Evolutionary conservation across 371 early-diverging fungal species (phyloP).

Genomic region (Choanephora cucurbitarum): DNA sequence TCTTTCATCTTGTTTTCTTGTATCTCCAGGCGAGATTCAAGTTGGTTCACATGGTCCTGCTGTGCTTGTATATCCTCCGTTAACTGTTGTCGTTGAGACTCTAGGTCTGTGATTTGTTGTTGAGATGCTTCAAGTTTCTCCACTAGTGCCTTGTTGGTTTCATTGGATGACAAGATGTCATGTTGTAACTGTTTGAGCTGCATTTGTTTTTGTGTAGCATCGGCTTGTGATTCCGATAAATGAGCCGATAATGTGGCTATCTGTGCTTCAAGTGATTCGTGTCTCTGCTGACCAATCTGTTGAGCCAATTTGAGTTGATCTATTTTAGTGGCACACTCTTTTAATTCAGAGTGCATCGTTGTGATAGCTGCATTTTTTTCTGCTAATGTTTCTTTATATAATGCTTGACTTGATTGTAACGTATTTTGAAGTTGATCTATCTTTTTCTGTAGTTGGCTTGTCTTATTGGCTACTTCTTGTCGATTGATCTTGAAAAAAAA

Average conservation of each 20-base stretch:
- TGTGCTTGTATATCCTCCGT: neutral
- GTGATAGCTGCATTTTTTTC: slow-evolving; percentile 26
- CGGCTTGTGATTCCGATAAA: slow-evolving; percentile 6
- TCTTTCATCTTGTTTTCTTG: slow-evolving; percentile 12
- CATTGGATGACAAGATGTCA: slow-evolving; percentile 1
- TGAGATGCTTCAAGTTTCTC: slow-evolving; percentile 10
- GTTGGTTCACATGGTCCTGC: neutral
- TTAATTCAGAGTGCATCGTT: slow-evolving; percentile 8
- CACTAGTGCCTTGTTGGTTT: neutral
- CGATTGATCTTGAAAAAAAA: slow-evolving; percentile 35
- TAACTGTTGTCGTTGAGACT: slow-evolving; percentile 3
- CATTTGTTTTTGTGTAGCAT: slow-evolving; percentile 8
- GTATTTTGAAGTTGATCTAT: slow-evolving; percentile 31
- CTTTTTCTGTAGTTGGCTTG: slow-evolving; percentile 30
- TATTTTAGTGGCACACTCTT: slow-evolving; percentile 11
- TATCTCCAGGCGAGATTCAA: slow-evolving; percentile 8
- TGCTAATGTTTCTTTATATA: slow-evolving; percentile 7
- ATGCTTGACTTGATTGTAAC: slow-evolving; percentile 8
- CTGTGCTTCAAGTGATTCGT: slow-evolving; percentile 12
- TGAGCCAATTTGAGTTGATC: slow-evolving; percentile 5
- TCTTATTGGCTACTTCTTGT: slow-evolving; percentile 31
- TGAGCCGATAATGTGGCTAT: slow-evolving; percentile 4
- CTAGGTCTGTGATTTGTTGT: neutral
- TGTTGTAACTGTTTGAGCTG: slow-evolving; percentile 11
- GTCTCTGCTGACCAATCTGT: slow-evolving; percentile 2